phyloP scores from a whole-genome alignment of 2,329 filamentous ascomycete species.

The Alternaria metachromatica region DNA sequence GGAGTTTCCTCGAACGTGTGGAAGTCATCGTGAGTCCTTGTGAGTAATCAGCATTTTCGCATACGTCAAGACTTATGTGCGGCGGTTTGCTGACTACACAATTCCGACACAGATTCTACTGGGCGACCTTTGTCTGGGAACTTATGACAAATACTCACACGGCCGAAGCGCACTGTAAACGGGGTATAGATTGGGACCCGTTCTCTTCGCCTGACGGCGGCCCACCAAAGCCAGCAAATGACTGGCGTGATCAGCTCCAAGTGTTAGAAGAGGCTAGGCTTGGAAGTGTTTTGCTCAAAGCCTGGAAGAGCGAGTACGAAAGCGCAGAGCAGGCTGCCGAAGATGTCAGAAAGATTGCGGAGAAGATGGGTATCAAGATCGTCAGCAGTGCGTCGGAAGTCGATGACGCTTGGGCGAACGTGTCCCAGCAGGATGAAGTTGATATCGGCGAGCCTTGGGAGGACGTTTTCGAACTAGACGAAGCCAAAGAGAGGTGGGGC shows the following conservation, averaged over 20 bases:
- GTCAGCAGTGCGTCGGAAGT: neutral
- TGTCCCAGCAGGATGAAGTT: conserved; percentile 1
- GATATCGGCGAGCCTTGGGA: conserved; percentile 10
- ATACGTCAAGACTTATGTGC: too few species aligned
- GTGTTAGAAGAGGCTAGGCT: conserved; percentile 13
- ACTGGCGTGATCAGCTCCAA: neutral
- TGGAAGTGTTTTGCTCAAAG: conserved; percentile 7
- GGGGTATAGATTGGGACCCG: neutral
- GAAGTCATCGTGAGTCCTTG: neutral
- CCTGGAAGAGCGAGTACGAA: conserved; percentile 10
- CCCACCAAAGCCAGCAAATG: neutral
- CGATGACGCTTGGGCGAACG: neutral
- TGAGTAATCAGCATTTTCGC: neutral
- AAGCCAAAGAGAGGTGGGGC: neutral
- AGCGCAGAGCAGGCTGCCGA: conserved; percentile 7
- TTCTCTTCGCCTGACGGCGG: neutral
- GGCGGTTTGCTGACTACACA: neutral
- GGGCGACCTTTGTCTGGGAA: conserved; percentile 9
- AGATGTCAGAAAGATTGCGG: neutral
- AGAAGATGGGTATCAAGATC: conserved; percentile 3
- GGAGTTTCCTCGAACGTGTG: neutral
- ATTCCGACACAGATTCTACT: neutral
- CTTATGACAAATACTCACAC: conserved; percentile 11
- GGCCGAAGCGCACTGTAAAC: neutral
- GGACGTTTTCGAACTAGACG: conserved; percentile 5